A percentile compares a stretch with the other conserved stretches of the same genome.
These are phyloP conservation scores for Crotalaria pallida DNA, from an alignment of 306 rosid species.

Conservation along the genomic window DNA sequence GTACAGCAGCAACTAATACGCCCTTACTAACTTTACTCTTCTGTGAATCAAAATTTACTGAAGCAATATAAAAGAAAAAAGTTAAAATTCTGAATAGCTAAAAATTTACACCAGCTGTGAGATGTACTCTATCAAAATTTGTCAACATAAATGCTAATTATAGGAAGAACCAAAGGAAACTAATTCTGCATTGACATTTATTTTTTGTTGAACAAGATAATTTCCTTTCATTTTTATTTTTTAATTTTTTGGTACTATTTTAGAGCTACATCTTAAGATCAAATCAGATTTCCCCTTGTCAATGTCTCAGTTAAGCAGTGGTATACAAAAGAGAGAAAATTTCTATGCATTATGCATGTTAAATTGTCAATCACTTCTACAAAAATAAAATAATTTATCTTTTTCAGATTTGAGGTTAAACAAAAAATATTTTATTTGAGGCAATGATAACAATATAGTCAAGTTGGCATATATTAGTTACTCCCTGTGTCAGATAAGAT, in stretches of 20 bases:
- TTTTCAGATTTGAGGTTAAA: not conserved
- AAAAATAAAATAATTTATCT: slow-evolving; percentile 3
- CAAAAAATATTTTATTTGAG: not conserved
- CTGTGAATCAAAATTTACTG: slow-evolving; percentile 26
- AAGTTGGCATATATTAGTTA: not conserved
- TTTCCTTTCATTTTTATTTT: not conserved
- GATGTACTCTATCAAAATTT: slow-evolving; percentile 11
- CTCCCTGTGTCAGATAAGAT: not conserved
- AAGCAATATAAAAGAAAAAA: not conserved
- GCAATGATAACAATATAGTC: not conserved
- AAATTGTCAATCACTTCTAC: slow-evolving; percentile 13
- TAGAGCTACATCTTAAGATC: not conserved
- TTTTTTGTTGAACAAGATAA: slow-evolving; percentile 6
- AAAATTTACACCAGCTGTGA: not conserved
- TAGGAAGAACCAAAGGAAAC: not conserved
- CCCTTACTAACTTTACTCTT: slow-evolving; percentile 29
- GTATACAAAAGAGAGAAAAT: not conserved
- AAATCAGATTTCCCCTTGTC: not conserved
- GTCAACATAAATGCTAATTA: not conserved
- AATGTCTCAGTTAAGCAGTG: not conserved
- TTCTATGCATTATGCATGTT: not conserved
- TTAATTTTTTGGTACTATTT: too few species aligned
- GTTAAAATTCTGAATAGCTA: not conserved
- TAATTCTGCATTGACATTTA: slow-evolving; percentile 8
- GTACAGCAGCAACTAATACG: slow-evolving; percentile 32